These are phyloP conservation scores for Usnea hakonensis DNA, from an alignment of 495 filamentous ascomycete genomes.

Conservation along the genomic window DNA sequence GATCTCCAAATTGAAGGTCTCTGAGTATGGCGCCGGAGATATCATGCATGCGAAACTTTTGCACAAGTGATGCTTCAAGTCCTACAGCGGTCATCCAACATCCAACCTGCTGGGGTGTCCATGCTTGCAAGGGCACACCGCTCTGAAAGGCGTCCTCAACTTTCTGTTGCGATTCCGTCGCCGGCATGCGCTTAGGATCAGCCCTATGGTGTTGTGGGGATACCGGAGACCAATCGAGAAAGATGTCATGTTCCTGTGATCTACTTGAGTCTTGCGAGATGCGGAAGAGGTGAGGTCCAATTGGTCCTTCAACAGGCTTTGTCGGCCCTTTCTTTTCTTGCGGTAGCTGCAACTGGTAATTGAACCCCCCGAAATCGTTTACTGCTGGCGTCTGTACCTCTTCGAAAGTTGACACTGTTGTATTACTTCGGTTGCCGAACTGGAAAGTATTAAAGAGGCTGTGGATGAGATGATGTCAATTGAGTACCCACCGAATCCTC, in stretches of 20 bases:
- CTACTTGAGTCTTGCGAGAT: slow-evolving; percentile 37
- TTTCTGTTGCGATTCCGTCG: slow-evolving; percentile 32
- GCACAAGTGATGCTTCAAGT: slow-evolving; percentile 63
- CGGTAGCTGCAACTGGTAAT: slow-evolving; percentile 37
- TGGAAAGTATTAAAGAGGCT: slow-evolving; percentile 7
- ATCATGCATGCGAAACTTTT: slow-evolving; percentile 82
- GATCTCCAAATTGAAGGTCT: slow-evolving; percentile 78
- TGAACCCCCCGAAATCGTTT: slow-evolving; percentile 34
- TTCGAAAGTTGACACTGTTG: slow-evolving; percentile 69
- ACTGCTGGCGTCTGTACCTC: slow-evolving; percentile 64
- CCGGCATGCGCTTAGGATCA: slow-evolving; percentile 21
- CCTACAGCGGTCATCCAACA: slow-evolving; percentile 68
- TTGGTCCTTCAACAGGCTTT: slow-evolving; percentile 68
- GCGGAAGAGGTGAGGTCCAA: slow-evolving; percentile 85
- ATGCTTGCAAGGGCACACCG: slow-evolving; percentile 42
- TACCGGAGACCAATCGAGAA: slow-evolving; percentile 57
- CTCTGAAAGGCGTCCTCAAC: slow-evolving; percentile 34
- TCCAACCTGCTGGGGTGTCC: slow-evolving; percentile 70
- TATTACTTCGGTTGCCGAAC: slow-evolving; percentile 56
- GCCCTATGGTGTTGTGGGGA: slow-evolving; percentile 21
- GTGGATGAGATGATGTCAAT: not conserved
- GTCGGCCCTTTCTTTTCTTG: slow-evolving; percentile 31
- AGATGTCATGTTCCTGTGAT: slow-evolving; percentile 47
- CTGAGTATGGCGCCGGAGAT: slow-evolving; percentile 80
- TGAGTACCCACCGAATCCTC: slow-evolving; percentile 52